Evolutionary conservation across 495 filamentous ascomycete genomes (phyloP), one percentile per base, ranked within the genome.

Genomic region (Trichoderma gamsii): DNA sequence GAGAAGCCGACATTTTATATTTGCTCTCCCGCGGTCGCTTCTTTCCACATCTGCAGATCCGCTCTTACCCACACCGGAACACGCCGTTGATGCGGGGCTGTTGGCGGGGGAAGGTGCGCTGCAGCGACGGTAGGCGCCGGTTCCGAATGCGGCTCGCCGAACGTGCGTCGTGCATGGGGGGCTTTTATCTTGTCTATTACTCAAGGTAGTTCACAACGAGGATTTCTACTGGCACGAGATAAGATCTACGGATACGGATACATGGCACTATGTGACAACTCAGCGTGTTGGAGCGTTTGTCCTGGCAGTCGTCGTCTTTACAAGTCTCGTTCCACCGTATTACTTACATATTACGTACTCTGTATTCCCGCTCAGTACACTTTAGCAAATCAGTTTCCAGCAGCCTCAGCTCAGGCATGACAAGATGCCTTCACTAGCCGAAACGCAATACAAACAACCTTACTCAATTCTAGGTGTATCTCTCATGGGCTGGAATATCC

Each of bases 51-150:
- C 13, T 7, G 12, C 13, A 23, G 49, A 7, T 52, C 21, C 49
- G 13, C 49, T 8, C 49, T 52, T 52, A 18, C 25, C 52, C 52
- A 61, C 52, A 61, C 52, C 52, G 52, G 52, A 61, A 61, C 8
- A 61, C 52, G 52, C 52, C 52, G 52, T 27, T 1, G 11, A 29
- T 61, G 52, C 49, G 52, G 52, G 52, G 21, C 52, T 61, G 25
- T n/a, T 9, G 52, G 46, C 43, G 46, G n/a, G 46, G 46, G 46
- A 51, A 51, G 21, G 52, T 1, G 52, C 25, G 49, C 15, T 52
- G 49, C 49, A 52, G 49, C 18, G 21, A 61, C 52, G 52, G 52
- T 23, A 29, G 52, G 52, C 25, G 52, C 52, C 52, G 52, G 52
- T 29, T 12, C 52, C 52, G 52, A 61, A 61, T 61, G 52, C 52